phyloP scores from a whole-genome alignment of 2,329 filamentous ascomycete species.

The Conoideocrella luteorostrata region DNA sequence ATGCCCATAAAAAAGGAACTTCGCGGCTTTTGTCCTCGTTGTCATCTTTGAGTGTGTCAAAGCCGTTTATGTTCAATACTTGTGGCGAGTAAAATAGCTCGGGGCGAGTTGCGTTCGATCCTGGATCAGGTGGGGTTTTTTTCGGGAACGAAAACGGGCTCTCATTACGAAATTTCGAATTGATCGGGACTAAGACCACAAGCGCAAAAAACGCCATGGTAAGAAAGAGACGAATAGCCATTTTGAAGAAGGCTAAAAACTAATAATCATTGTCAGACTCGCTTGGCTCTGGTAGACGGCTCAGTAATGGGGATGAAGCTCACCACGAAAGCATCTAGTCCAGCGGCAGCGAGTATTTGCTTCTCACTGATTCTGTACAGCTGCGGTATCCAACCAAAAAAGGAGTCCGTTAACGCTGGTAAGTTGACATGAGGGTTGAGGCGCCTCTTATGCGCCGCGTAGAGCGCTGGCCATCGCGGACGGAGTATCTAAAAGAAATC shows the following conservation, averaged over 20 bases:
- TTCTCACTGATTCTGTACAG: conserved; percentile 82
- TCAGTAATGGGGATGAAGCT: conserved; percentile 19
- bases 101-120: conserved; percentile 7
- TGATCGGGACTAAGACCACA: conserved; percentile 78
- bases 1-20: conserved; percentile 73
- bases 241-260: conserved; percentile 93
- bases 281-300: background rate
- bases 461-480: conserved; percentile 85
- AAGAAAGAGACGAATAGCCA: conserved; percentile 78
- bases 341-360: conserved; percentile 82
- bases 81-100: background rate
- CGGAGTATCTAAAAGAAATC: conserved; percentile 59
- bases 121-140: conserved; percentile 2
- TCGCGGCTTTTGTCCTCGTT: conserved; percentile 29
- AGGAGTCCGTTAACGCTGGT: conserved; percentile 72
- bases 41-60: conserved; percentile 19
- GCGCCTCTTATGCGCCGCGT: conserved; percentile 79
- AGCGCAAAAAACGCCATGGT: conserved; percentile 77
- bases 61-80: conserved; percentile 10
- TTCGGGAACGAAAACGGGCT: conserved; percentile 6
- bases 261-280: conserved; percentile 16
- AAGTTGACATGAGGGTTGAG: conserved; percentile 53
- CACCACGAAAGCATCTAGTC: conserved; percentile 89
- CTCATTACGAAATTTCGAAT: conserved; percentile 55
- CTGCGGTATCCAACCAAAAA: conserved; percentile 89